phyloP scores from a whole-genome alignment of 1,284 basidiomycete genomes.

The Trametes versicolor region DNA sequence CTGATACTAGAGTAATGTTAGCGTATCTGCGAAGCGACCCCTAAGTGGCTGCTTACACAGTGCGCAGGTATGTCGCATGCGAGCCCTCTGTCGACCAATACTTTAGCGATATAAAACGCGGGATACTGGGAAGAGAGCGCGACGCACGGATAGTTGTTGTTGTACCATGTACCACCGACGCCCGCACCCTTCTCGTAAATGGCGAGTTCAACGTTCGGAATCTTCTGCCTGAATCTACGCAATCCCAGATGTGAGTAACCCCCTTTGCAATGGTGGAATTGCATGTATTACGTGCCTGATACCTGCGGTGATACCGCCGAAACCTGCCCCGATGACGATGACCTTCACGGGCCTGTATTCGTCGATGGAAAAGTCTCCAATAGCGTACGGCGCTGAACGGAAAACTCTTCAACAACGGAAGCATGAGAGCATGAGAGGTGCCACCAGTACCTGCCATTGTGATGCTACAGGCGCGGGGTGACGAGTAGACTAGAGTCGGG shows the following conservation, averaged over 20 bases:
- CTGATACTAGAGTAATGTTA: conserved; percentile 56
- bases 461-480: too few species aligned
- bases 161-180: conserved; percentile 68
- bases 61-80: conserved; percentile 69
- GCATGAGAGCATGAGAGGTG: too few species aligned
- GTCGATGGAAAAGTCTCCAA: too few species aligned
- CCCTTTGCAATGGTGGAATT: not conserved
- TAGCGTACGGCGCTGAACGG: not conserved
- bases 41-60: conserved; percentile 46
- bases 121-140: not conserved
- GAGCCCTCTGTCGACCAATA: conserved; percentile 49
- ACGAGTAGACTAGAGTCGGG: too few species aligned
- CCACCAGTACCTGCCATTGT: too few species aligned
- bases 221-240: conserved; percentile 59
- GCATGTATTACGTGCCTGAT: conserved; percentile 50
- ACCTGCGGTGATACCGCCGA: conserved; percentile 63
- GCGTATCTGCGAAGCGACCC: too few species aligned
- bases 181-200: conserved; percentile 69
- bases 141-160: conserved; percentile 49
- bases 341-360: conserved; percentile 60
- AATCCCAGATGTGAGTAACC: not conserved
- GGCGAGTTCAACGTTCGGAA: conserved; percentile 61
- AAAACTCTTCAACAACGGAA: not conserved
- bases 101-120: conserved; percentile 13
- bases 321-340: conserved; percentile 64